A percentile compares a stretch with the other conserved stretches of the same genome.
phyloP scores from a whole-genome alignment of 1,139 yeast genomes.

The Candida labiduridarum region DNA sequence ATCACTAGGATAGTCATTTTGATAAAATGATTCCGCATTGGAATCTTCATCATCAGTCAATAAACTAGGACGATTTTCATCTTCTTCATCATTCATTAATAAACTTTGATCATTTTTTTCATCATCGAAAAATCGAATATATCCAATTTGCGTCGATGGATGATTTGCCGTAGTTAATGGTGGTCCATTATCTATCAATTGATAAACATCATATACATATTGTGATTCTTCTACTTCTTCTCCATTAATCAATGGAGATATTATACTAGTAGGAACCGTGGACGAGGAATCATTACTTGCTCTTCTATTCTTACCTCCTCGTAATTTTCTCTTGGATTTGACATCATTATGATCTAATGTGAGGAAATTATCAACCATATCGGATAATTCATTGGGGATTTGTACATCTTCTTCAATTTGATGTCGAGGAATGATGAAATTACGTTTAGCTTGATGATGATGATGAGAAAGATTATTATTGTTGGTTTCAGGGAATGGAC shows the following conservation, averaged over 20 bases:
- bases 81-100: constrained; percentile 45
- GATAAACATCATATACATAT: constrained; percentile 88
- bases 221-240: constrained; percentile 22
- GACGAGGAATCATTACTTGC: constrained; percentile 18
- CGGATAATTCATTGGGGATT: constrained; percentile 63
- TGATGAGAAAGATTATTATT: neutral
- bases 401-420: constrained; percentile 42
- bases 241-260: neutral
- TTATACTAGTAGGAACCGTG: constrained; percentile 3
- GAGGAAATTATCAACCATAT: constrained; percentile 66
- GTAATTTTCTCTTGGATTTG: constrained; percentile 11
- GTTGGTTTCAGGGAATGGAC: constrained; percentile 4
- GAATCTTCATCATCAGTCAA: constrained; percentile 48
- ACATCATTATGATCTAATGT: constrained; percentile 15
- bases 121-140: constrained; percentile 68
- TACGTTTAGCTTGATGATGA: constrained; percentile 19
- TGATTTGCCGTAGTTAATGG: constrained; percentile 52
- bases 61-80: constrained; percentile 34
- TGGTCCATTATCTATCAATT: constrained; percentile 34
- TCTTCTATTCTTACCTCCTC: constrained; percentile 7
- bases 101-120: constrained; percentile 51
- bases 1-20: constrained; percentile 94
- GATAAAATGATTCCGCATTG: constrained; percentile 84
- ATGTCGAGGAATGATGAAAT: constrained; percentile 37
- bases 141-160: constrained; percentile 61